Evolutionary conservation across 1,139 yeast genomes (phyloP).

Genomic region (Spencermartinsiella ligniputridi): DNA sequence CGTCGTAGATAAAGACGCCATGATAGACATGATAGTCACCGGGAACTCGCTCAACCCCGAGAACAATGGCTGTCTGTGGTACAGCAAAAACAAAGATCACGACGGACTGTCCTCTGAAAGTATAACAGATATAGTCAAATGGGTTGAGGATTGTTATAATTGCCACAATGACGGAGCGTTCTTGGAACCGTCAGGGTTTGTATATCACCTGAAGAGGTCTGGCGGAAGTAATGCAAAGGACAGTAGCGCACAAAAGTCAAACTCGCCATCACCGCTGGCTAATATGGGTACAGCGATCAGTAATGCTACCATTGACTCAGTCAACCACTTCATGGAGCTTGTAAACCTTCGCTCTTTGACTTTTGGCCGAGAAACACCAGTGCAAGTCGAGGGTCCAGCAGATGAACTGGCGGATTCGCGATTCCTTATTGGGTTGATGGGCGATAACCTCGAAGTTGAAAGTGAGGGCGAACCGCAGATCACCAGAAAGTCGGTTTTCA

Average conservation of each 20-base stretch:
- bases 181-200: conserved; percentile 27
- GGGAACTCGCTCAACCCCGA: conserved; percentile 18
- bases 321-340: conserved; percentile 21
- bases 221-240: not conserved
- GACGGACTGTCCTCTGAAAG: conserved; percentile 15
- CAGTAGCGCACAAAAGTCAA: not conserved
- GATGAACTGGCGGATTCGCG: conserved; percentile 24
- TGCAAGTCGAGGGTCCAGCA: conserved; percentile 2
- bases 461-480: conserved; percentile 6
- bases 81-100: conserved; percentile 12
- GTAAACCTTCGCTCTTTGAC: conserved; percentile 14
- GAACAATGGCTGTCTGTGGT: conserved; percentile 28
- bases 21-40: conserved; percentile 22
- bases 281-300: conserved; percentile 12
- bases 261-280: not conserved
- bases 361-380: conserved; percentile 1
- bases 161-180: conserved; percentile 24
- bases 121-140: conserved; percentile 22
- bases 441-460: conserved; percentile 22
- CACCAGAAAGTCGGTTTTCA: conserved; percentile 8
- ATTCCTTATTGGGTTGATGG: conserved; percentile 23
- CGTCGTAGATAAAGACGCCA: conserved; percentile 17
- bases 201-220: conserved; percentile 21
- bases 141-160: conserved; percentile 27
- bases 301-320: conserved; percentile 25